phyloP scores from a whole-genome alignment of 129 eudicot genomes.

The Flaveria bidentis region DNA sequence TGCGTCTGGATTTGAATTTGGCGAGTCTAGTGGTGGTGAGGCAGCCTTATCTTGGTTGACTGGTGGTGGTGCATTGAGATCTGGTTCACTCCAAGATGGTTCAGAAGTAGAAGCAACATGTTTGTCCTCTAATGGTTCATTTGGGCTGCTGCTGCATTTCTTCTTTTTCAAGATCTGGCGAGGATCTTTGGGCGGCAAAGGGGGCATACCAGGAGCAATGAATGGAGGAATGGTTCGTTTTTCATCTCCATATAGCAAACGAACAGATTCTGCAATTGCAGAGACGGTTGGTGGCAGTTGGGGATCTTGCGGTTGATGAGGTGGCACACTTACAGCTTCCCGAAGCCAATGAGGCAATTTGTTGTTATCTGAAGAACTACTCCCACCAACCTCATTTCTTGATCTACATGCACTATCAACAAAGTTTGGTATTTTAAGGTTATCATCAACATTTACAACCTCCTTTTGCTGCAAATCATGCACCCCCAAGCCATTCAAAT shows the following conservation, averaged over 20 bases:
- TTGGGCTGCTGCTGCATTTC: constrained; percentile 37
- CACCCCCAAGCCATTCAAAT: constrained; percentile 42
- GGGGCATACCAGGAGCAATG: constrained; percentile 64
- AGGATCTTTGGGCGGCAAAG: constrained; percentile 74
- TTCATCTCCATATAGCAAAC: constrained; percentile 63
- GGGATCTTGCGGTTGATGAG: constrained; percentile 52
- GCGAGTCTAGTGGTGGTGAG: background rate
- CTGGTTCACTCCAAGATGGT: constrained; percentile 36
- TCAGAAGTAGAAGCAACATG: constrained; percentile 30
- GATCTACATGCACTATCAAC: constrained; percentile 27
- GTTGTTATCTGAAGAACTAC: constrained; percentile 47
- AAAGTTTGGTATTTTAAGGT: constrained; percentile 42
- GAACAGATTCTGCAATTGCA: constrained; percentile 83
- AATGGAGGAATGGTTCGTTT: constrained; percentile 74
- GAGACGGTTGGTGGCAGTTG: constrained; percentile 75
- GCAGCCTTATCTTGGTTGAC: constrained; percentile 23
- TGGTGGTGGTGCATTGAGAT: constrained; percentile 37
- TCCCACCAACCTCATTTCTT: constrained; percentile 33
- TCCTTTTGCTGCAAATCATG: constrained; percentile 33
- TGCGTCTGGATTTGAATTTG: background rate
- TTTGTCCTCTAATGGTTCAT: constrained; percentile 13
- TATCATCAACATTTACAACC: constrained; percentile 28
- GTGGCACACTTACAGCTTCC: constrained; percentile 64
- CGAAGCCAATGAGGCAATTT: constrained; percentile 95
- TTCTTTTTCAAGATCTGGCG: constrained; percentile 52